Evolutionary conservation across 352 stramenopile genomes (phyloP), one percentile per base, ranked within the genome.

Genomic region (Phytophthora nicotianae): DNA sequence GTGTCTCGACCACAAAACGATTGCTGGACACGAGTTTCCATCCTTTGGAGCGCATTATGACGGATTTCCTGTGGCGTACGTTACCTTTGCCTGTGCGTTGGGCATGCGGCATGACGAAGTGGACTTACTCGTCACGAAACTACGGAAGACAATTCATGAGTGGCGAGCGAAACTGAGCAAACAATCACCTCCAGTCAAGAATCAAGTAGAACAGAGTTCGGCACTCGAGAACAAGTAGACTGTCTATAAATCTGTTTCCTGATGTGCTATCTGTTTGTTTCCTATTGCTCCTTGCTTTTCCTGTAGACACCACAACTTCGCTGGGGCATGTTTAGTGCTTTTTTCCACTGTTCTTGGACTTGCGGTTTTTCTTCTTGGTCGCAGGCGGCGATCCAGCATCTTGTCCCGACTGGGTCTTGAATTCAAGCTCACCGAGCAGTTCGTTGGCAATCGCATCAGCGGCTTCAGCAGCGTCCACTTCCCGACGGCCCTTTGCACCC

Each of bases 71-170:
- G 65, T 88, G 23, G 77, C 92, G 8, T 99, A 99, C 73, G 79
- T 99, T 51, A 99, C 98, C 8, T 95, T 98, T 37, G 98, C 98
- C 3, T 99, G 94, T 72, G 96, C 96, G 2, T 89, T 99, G 51
- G 98, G 98, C 48, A 95, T 99, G 72, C 85, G 77, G 16, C 67
- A 78, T 23, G 56, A 72, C 20, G 97, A 99, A 68, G 81, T 99
- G 46, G 89, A 98, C 32, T 70, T 94, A 52, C 97, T 99, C 51
- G 75, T 97, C 47, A 62, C 75, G 38, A 90, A 97, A 50, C 73
- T 99, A 32, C 89, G 96, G 56, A 97, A 96, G 40, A 92, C 88
- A 35, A 90, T 98, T 41, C 72, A 70, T 26, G 90, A 98, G 58
- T 98, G 93, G 78, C 65, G 81, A 26, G 48, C 61, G 20, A 87